Conservation (phyloP, 2,329 filamentous ascomycete species). For the Xylariaceae sp. region DNA sequence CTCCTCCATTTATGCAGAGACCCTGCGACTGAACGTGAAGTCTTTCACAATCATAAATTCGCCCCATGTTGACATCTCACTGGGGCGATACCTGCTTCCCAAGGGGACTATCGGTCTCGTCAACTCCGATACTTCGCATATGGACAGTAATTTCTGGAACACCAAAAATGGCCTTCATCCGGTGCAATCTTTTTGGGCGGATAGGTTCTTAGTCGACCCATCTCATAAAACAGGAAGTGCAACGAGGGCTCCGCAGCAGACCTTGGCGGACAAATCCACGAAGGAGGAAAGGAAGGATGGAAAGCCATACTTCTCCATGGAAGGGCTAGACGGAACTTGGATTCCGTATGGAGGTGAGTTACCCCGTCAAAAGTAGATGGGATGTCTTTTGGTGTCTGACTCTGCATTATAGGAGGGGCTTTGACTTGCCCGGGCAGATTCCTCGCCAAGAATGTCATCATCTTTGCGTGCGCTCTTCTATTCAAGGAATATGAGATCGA, state of each 20-base stretch:
- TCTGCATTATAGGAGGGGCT: neutral
- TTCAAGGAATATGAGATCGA: constrained; percentile 3
- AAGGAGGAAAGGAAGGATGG: neutral
- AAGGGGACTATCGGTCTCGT: constrained; percentile 6
- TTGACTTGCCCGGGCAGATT: constrained; percentile 7
- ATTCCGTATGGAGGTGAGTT: constrained; percentile 13
- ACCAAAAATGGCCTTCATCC: constrained; percentile 7
- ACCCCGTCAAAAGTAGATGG: neutral
- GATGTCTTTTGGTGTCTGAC: neutral
- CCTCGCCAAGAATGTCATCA: constrained; percentile 6
- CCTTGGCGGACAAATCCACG: neutral
- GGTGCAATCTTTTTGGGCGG: constrained; percentile 16
- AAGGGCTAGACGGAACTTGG: constrained; percentile 8
- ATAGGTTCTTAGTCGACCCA: constrained; percentile 16
- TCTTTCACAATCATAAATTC: constrained; percentile 6
- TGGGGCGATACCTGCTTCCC: constrained; percentile 15
- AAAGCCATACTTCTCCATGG: constrained; percentile 1
- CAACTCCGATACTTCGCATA: constrained; percentile 9
- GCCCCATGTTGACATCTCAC: constrained; percentile 4
- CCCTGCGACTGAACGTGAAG: constrained; percentile 13
- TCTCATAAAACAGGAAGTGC: neutral
- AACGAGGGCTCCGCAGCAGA: neutral
- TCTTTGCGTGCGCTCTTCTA: neutral
- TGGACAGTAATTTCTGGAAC: constrained; percentile 18
- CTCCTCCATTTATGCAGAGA: constrained; percentile 17